phyloP scores from a whole-genome alignment of 2,329 filamentous ascomycete genomes.

The Stemphylium beticola region DNA sequence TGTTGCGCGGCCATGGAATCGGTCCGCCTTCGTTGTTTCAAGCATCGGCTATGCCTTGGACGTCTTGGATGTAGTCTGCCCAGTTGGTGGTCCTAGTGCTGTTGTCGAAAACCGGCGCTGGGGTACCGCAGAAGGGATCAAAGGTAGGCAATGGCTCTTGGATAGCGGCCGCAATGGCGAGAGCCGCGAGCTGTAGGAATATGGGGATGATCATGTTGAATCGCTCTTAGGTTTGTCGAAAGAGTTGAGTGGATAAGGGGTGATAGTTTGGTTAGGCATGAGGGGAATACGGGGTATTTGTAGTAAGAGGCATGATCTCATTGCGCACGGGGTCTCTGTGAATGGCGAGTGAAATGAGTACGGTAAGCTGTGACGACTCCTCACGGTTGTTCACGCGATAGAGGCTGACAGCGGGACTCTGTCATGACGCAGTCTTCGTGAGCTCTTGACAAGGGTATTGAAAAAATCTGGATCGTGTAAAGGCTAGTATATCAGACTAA shows the following conservation, averaged over 20 bases:
- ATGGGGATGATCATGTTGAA: background rate
- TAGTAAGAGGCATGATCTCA: background rate
- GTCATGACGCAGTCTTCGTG: too few species aligned
- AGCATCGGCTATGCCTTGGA: background rate
- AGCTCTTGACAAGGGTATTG: too few species aligned
- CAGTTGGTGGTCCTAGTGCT: background rate
- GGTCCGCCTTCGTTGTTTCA: background rate
- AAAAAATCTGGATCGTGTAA: too few species aligned
- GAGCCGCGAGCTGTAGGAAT: background rate
- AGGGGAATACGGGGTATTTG: background rate
- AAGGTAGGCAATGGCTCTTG: background rate
- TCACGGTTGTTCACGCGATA: background rate
- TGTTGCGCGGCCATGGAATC: slow-evolving; percentile 1
- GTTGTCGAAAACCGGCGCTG: background rate
- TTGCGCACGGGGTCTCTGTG: background rate
- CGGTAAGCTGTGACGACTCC: background rate
- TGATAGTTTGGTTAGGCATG: too few species aligned
- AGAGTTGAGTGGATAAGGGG: background rate
- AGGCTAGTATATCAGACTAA: too few species aligned
- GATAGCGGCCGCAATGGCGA: background rate
- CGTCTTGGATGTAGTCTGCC: background rate
- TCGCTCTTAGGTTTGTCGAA: background rate
- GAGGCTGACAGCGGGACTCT: background rate
- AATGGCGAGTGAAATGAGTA: background rate
- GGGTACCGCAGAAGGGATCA: background rate